Evolutionary conservation across 192 early-diverging fungal species (phyloP).

Genomic region (Backusella liffmaniae): DNA sequence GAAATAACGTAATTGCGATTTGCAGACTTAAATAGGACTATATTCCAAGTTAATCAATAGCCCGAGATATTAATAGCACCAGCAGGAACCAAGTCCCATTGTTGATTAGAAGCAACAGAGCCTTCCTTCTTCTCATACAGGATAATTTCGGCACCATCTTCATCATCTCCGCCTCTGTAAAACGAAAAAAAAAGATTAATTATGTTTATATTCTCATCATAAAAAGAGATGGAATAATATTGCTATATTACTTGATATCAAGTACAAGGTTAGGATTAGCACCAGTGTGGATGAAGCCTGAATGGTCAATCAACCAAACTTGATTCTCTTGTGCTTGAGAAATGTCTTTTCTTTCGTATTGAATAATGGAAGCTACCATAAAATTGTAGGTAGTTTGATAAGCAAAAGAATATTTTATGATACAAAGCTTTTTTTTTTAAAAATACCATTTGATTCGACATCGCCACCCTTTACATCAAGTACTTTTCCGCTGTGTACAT

Average conservation of each 20-base stretch:
- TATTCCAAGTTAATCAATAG: background rate
- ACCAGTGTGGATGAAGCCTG: conserved; percentile 23
- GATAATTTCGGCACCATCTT: conserved; percentile 20
- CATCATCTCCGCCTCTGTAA: conserved; percentile 15
- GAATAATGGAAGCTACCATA: conserved; percentile 12
- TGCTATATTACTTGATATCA: conserved; percentile 12
- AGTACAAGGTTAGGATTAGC: conserved; percentile 20
- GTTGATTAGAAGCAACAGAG: conserved; percentile 21
- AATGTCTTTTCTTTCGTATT: conserved; percentile 16
- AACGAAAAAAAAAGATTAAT: background rate
- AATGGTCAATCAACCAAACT: conserved; percentile 14
- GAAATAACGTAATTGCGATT: background rate
- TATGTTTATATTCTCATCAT: no score
- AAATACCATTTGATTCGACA: conserved; percentile 7
- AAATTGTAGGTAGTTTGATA: background rate
- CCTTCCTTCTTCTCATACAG: conserved; percentile 26
- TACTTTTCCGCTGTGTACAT: conserved; percentile 23
- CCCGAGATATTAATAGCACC: background rate
- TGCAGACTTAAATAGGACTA: background rate
- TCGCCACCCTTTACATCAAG: conserved; percentile 25
- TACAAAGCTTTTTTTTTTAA: background rate
- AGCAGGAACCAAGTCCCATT: conserved; percentile 23
- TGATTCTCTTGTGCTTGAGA: conserved; percentile 9
- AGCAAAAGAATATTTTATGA: background rate
- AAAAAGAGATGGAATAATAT: background rate